A percentile compares a stretch with the other conserved stretches of the same genome.
phyloP scores from a whole-genome alignment of 164 flowering plant genomes.

The Cinnamomum chago region DNA sequence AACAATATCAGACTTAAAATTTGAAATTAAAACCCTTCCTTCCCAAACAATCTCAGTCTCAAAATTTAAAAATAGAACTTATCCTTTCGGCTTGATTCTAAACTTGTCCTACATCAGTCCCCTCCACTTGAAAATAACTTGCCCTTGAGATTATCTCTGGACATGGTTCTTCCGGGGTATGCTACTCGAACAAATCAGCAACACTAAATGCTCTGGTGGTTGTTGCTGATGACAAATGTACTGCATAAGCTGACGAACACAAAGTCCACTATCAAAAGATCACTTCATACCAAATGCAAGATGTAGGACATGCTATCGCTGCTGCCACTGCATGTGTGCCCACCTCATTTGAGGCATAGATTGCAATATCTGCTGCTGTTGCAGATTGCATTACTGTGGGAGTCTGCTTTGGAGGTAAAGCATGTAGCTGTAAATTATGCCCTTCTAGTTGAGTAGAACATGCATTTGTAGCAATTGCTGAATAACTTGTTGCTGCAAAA shows the following conservation, averaged over 20 bases:
- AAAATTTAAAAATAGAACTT: no score
- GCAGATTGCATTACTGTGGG: conserved; percentile 56
- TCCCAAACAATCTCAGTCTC: no score
- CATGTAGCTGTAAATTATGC: conserved; percentile 73
- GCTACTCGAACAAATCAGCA: no score
- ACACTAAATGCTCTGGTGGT: conserved; percentile 41
- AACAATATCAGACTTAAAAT: no score
- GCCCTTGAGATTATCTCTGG: no score
- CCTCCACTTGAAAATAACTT: no score
- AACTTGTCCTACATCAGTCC: no score
- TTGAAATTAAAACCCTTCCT: no score
- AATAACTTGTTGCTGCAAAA: conserved; percentile 69
- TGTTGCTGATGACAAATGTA: conserved; percentile 91
- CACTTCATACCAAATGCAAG: conserved; percentile 45
- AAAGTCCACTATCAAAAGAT: conserved; percentile 76
- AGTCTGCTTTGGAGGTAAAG: conserved; percentile 73
- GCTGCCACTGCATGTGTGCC: conserved; percentile 49
- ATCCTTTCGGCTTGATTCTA: no score
- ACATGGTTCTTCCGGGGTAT: no score
- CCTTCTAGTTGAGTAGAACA: conserved; percentile 61
- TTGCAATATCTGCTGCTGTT: conserved; percentile 56
- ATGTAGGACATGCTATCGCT: conserved; percentile 55
- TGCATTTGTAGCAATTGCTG: conserved; percentile 78
- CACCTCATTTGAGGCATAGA: conserved; percentile 63
- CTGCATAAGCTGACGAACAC: conserved; percentile 92